Conservation (phyloP, 2,329 filamentous ascomycete species). For the Cladosporium sphaerospermum region DNA sequence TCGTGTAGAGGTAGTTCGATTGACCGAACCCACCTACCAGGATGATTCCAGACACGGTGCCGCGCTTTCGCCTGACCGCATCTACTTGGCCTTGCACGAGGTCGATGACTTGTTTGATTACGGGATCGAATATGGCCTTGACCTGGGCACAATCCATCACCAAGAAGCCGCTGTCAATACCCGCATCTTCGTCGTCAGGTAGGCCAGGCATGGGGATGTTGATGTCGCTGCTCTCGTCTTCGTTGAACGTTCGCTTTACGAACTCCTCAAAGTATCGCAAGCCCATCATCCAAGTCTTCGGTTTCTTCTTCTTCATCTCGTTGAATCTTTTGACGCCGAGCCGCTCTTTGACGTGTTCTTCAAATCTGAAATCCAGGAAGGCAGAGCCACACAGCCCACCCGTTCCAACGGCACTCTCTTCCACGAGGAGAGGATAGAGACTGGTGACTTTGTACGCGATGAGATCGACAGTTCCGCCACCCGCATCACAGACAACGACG, state of each 20-base stretch:
- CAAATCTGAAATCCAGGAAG: conserved; percentile 74
- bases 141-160: conserved; percentile 67
- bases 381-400: conserved; percentile 72
- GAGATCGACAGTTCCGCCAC: conserved; percentile 60
- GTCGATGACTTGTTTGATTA: conserved; percentile 59
- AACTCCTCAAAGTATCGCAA: conserved; percentile 77
- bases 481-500: conserved; percentile 53
- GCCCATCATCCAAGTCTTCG: conserved; percentile 67
- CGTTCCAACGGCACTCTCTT: conserved; percentile 73
- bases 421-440: conserved; percentile 62
- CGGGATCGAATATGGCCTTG: conserved; percentile 56
- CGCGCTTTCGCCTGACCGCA: conserved; percentile 33
- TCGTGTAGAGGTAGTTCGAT: conserved; percentile 62
- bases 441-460: conserved; percentile 79
- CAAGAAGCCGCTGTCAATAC: conserved; percentile 69
- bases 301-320: conserved; percentile 70
- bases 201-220: conserved; percentile 73
- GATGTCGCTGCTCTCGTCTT: conserved; percentile 59
- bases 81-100: conserved; percentile 46
- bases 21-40: conserved; percentile 78
- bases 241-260: conserved; percentile 77
- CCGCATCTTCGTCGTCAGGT: conserved; percentile 67
- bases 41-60: conserved; percentile 58
- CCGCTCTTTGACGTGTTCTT: conserved; percentile 64
- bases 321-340: conserved; percentile 61